These are phyloP conservation scores for Aspergillus niger DNA, from an alignment of 2,329 filamentous ascomycete species.

Conservation along the genomic window DNA sequence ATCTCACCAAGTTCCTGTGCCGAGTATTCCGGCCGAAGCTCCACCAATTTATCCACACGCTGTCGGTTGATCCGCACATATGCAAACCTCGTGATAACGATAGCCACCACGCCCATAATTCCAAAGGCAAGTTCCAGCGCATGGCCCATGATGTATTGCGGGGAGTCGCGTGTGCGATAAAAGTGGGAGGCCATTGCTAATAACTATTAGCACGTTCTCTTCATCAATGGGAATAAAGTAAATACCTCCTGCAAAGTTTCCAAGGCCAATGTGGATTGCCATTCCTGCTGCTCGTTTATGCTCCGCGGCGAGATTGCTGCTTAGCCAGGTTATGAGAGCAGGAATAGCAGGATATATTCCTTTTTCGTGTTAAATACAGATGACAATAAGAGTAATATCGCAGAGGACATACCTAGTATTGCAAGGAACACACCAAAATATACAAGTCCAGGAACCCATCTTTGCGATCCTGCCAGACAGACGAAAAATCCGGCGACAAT, in stretches of 20 bases:
- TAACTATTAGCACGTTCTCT: background rate
- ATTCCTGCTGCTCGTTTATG: constrained; percentile 61
- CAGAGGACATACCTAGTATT: constrained; percentile 41
- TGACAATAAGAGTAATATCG: too few relatives aligned
- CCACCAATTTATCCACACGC: constrained; percentile 39
- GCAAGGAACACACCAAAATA: constrained; percentile 54
- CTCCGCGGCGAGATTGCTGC: constrained; percentile 61
- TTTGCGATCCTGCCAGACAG: constrained; percentile 35
- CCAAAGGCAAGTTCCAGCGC: constrained; percentile 55
- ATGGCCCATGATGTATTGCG: constrained; percentile 55
- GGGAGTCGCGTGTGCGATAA: constrained; percentile 57
- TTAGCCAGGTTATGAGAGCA: constrained; percentile 57
- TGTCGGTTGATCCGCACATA: constrained; percentile 64
- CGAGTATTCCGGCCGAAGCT: constrained; percentile 33
- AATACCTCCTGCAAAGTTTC: constrained; percentile 51
- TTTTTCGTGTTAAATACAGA: constrained; percentile 16
- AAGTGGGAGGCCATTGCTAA: constrained; percentile 71
- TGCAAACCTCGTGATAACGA: constrained; percentile 48
- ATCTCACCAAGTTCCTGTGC: constrained; percentile 57
- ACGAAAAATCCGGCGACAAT: constrained; percentile 62
- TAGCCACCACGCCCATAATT: constrained; percentile 48
- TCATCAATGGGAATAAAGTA: background rate
- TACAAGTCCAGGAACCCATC: constrained; percentile 43
- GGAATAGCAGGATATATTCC: constrained; percentile 51
- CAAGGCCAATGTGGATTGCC: constrained; percentile 64